These are phyloP conservation scores for Diversispora epigaea DNA, from an alignment of 192 early-diverging fungal species.

Conservation along the genomic window DNA sequence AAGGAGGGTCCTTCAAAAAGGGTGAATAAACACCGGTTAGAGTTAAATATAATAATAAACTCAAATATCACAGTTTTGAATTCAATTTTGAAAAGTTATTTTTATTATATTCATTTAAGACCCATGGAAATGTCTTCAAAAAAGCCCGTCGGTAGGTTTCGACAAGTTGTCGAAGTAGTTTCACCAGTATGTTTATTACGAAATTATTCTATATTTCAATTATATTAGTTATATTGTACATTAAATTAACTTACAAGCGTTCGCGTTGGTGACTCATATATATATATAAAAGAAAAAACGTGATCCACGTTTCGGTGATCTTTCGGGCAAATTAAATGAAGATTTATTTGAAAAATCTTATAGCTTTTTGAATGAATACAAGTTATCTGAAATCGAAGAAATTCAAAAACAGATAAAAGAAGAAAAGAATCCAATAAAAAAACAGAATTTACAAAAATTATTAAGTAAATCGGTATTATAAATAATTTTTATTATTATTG, in stretches of 20 bases:
- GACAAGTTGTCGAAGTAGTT: slow-evolving; percentile 65
- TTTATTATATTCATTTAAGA: slow-evolving; percentile 31
- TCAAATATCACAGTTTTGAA: too few relatives aligned
- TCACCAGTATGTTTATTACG: slow-evolving; percentile 43
- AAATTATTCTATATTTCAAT: neutral
- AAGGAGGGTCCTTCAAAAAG: too few relatives aligned
- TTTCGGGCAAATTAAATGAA: slow-evolving; percentile 88
- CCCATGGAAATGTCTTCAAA: slow-evolving; percentile 81
- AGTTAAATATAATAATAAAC: too few relatives aligned
- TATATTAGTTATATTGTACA: neutral
- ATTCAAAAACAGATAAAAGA: slow-evolving; percentile 65
- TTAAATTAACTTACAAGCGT: neutral
- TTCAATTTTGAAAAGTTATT: too few relatives aligned
- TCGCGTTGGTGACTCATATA: neutral
- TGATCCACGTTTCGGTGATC: slow-evolving; percentile 91
- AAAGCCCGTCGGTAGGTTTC: slow-evolving; percentile 66
- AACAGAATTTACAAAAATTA: slow-evolving; percentile 56
- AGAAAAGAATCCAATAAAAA: slow-evolving; percentile 62
- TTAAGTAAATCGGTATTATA: slow-evolving; percentile 66
- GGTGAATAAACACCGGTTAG: too few relatives aligned
- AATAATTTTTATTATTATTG: neutral
- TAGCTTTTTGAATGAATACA: slow-evolving; percentile 81
- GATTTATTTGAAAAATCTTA: slow-evolving; percentile 93
- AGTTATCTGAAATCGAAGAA: slow-evolving; percentile 69
- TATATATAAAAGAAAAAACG: slow-evolving; percentile 61